Base-by-base conservation (phyloP, 1,284 basidiomycete genomes). In the Cryptococcus sp. region DNA sequence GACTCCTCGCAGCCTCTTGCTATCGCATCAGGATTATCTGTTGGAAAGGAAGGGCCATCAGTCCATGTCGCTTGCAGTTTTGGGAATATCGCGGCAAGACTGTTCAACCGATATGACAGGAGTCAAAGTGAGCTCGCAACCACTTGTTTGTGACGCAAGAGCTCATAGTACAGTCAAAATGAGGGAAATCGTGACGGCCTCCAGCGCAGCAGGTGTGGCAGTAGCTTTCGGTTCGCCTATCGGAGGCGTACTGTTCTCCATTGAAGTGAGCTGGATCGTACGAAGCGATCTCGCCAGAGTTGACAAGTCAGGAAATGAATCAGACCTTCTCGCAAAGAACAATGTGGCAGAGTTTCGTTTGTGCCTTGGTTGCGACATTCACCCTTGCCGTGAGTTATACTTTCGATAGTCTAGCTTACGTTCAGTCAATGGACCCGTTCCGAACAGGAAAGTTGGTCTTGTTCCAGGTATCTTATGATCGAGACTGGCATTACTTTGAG, bases 401-500 rank as follows among this genome's bases (percentile, higher is more conserved):
- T 53, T 46, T 56, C 55, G 62, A 15, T 13, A 14, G 11, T 8
- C 37, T 31, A 13, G 3, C n/a, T 36, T 4, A 49, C 14, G 14
- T 13, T 14, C 63, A 93, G 88, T 89, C 90, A 3, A 94, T 99
- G 88, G 98, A 98, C 71, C 96, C 96, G 0, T 99, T 93, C 79
- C 83, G 94, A 32, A 98, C 96, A 0, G 96, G 96, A 38, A 98
- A 98, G 74, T 85, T 99, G 34, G 96, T 98, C 67, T 79, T 98
- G 59, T 98, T 98, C 80, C 92, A 97, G 73, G 92, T 98, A 60
- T 95, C 93, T 5, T 98, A 98, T 76, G 91, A 90, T 72, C 83
- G 94, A 34, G 91, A 95, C 68, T 99, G 96, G 96, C 95, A 98
- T 73, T 98, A 96, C 79, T 98, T 98, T 71, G 96, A 98, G 74